A percentile compares a stretch with the other conserved stretches of the same genome.
Evolutionary conservation across 1,284 basidiomycete species (phyloP).

Genomic region (Xerocomus amazonicus): DNA sequence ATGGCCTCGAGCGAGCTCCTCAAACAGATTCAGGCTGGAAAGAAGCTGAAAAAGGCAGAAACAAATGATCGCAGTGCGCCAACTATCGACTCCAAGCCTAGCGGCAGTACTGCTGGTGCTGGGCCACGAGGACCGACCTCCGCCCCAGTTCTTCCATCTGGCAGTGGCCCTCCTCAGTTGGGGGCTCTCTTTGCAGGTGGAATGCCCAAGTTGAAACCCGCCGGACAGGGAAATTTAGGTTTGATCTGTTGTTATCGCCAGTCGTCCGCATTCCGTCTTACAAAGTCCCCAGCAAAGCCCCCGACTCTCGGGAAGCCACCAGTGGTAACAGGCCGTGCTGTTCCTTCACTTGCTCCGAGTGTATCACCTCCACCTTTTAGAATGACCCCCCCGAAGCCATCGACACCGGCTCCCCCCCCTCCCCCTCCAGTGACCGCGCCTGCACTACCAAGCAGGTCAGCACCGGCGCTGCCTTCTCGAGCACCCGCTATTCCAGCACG

Average conservation of each 20-base stretch:
- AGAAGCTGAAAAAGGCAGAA: constrained; percentile 72
- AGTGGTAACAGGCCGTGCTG: constrained; percentile 53
- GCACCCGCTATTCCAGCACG: constrained; percentile 24
- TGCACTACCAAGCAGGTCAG: constrained; percentile 22
- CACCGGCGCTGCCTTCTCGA: constrained; percentile 26
- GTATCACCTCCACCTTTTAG: constrained; percentile 35
- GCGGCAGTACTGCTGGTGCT: constrained; percentile 34
- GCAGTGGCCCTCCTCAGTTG: constrained; percentile 69
- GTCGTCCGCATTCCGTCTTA: constrained; percentile 15
- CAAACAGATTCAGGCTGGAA: constrained; percentile 77
- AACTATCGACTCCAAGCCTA: constrained; percentile 49
- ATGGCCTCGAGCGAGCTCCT: constrained; percentile 74
- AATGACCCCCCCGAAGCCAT: constrained; percentile 31
- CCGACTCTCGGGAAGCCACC: constrained; percentile 65
- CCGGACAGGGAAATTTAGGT: constrained; percentile 60
- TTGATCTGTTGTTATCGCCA: constrained; percentile 22
- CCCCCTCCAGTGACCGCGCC: constrained; percentile 11
- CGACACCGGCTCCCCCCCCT: constrained; percentile 24
- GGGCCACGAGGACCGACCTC: constrained; percentile 33
- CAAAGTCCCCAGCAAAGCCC: constrained; percentile 48
- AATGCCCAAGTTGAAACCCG: constrained; percentile 84
- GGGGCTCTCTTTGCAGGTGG: constrained; percentile 87
- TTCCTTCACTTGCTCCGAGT: constrained; percentile 32
- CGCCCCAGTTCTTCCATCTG: constrained; percentile 27
- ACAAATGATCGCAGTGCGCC: constrained; percentile 84